These are phyloP conservation scores for Xylariaceae sp. DNA, from an alignment of 2,329 filamentous ascomycete species.

Conservation along the genomic window DNA sequence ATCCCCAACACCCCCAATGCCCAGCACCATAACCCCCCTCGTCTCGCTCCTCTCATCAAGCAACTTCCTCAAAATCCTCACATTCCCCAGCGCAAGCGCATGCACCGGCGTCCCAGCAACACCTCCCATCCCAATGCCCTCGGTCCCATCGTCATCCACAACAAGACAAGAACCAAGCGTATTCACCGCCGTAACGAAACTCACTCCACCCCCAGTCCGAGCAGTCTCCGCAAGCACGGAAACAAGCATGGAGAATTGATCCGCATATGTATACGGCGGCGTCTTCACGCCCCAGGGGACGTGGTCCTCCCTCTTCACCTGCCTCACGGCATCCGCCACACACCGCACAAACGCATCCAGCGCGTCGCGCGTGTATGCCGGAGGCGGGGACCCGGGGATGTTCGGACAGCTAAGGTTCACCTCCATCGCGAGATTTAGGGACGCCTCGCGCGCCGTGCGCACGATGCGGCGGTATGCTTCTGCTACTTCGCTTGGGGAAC, in stretches of 20 bases:
- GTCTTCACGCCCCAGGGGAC: conserved; percentile 63
- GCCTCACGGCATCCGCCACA: conserved; percentile 35
- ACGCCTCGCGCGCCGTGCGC: conserved; percentile 27
- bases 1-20: conserved; percentile 68
- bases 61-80: conserved; percentile 58
- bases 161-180: conserved; percentile 63
- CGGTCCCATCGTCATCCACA: conserved; percentile 25
- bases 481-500: conserved; percentile 51
- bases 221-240: conserved; percentile 38
- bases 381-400: conserved; percentile 61
- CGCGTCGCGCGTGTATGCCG: conserved; percentile 56
- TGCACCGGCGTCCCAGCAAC: conserved; percentile 69
- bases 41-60: conserved; percentile 48
- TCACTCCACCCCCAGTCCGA: conserved; percentile 40
- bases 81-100: conserved; percentile 69
- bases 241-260: conserved; percentile 57
- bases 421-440: conserved; percentile 59
- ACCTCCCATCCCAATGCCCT: conserved; percentile 55
- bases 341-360: conserved; percentile 50
- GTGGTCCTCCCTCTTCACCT: not conserved
- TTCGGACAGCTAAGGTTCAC: conserved; percentile 77
- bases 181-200: conserved; percentile 70
- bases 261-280: conserved; percentile 68
- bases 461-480: conserved; percentile 50
- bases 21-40: conserved; percentile 57